Percentiles rank a stretch among this genome's conserved stretches.
Conservation (phyloP, 306 rosid genomes). For the Spatholobus suberectus region DNA sequence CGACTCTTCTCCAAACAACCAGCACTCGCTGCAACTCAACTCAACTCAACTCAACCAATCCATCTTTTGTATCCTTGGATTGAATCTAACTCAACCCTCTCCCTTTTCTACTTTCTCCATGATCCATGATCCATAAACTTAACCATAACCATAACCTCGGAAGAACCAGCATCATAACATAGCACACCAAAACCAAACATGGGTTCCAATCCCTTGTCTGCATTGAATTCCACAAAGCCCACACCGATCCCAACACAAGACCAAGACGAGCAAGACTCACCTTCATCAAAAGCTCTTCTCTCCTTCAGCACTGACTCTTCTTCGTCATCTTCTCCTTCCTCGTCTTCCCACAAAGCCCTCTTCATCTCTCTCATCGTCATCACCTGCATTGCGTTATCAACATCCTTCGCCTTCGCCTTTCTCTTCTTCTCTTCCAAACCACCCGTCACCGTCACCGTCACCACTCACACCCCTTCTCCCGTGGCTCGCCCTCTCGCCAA, state of each 20-base stretch:
- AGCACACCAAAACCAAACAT: constrained; percentile 33
- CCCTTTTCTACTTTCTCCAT: neutral
- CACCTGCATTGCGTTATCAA: constrained; percentile 70
- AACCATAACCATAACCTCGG: constrained; percentile 11
- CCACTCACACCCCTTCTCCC: neutral
- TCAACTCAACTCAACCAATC: neutral
- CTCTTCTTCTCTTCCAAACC: constrained; percentile 55
- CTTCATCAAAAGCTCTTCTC: constrained; percentile 67
- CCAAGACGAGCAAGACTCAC: constrained; percentile 67
- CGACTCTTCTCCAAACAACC: constrained; percentile 30
- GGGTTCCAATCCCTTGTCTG: constrained; percentile 63
- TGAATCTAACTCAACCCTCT: constrained; percentile 34
- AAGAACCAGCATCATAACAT: constrained; percentile 1
- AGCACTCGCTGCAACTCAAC: neutral
- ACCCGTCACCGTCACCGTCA: neutral
- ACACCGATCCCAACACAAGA: constrained; percentile 55
- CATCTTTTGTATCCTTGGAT: neutral
- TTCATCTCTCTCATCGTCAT: constrained; percentile 66
- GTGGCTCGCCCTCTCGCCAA: constrained; percentile 68
- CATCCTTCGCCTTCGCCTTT: constrained; percentile 76
- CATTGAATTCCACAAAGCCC: constrained; percentile 50
- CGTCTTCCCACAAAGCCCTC: constrained; percentile 54
- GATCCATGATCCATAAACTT: no score
- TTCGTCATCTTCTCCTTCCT: constrained; percentile 27
- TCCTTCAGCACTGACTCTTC: constrained; percentile 70